Evolutionary conservation across 2,329 filamentous ascomycete genomes (phyloP).

Genomic region (Dothistroma pini): DNA sequence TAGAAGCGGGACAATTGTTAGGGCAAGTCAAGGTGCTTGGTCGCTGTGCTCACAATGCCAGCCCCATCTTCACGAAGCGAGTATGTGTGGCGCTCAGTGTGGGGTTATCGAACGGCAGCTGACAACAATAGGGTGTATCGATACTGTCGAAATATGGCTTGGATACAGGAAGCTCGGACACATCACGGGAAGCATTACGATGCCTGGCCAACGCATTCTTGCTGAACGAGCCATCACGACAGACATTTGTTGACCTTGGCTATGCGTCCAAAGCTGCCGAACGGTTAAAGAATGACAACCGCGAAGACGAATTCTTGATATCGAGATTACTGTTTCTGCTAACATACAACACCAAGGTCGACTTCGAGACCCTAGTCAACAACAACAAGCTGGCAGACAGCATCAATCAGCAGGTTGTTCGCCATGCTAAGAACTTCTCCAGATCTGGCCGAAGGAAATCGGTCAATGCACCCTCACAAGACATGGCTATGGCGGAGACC

Average conservation of each 20-base stretch:
- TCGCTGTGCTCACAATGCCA: constrained; percentile 66
- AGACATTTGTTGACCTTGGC: constrained; percentile 68
- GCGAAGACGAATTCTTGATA: constrained; percentile 81
- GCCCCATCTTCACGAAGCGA: constrained; percentile 78
- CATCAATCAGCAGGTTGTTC: constrained; percentile 63
- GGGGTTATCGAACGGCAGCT: neutral
- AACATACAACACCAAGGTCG: constrained; percentile 70
- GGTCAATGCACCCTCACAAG: constrained; percentile 56
- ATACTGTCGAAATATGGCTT: constrained; percentile 72
- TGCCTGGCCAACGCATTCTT: constrained; percentile 83
- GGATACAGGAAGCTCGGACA: constrained; percentile 55
- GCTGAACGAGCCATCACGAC: constrained; percentile 63
- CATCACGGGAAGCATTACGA: constrained; percentile 71
- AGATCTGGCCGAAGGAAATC: constrained; percentile 37
- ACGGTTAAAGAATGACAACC: constrained; percentile 64
- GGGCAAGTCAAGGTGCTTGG: constrained; percentile 73
- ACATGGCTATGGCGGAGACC: constrained; percentile 78
- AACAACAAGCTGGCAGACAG: constrained; percentile 64
- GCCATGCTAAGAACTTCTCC: constrained; percentile 54
- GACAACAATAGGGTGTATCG: constrained; percentile 61
- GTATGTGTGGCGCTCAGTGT: constrained; percentile 44
- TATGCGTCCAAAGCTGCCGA: constrained; percentile 65
- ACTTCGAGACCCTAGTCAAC: constrained; percentile 63
- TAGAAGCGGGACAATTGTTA: constrained; percentile 60
- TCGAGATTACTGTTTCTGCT: constrained; percentile 75